Base-by-base conservation (phyloP, 169 alveolate genomes). In the Babesia ovata region DNA sequence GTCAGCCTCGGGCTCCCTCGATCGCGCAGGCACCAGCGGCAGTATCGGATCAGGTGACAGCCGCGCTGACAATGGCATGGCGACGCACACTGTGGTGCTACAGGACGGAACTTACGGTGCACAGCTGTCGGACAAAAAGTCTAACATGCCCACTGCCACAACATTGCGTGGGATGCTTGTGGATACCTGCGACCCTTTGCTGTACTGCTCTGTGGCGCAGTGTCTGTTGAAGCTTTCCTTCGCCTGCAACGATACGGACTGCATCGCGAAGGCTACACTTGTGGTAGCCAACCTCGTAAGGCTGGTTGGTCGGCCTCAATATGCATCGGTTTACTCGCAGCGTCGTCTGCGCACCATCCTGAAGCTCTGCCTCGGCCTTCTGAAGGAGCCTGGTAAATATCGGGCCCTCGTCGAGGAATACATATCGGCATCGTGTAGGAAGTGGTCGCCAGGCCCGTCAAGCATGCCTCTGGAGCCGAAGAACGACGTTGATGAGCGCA, bases 61-160 rank as follows among this genome's bases (percentile, higher is more conserved):
- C 42, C 59, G 62, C n/a, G 19, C 4, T 17, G 50, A 45, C n/a
- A 16, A 17, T 16, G 16, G 48, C 7, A 22, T 33, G 28, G 72
- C 85, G 39, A 66, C 93, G 9, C 95, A 91, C 70, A 96, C 99
- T n/a, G 97, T 95, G 6, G 93, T 95, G n/a, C 77, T 96, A 65
- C 96, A 95, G 16, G 99, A 97, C 91, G 99, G 99, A 14, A 95
- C 98, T 29, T 96, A 96, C 85, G 98, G 98, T 10, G 94, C 98
- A 7, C 95, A 94, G 63, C 92, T 94, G 4, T 70, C 91, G 17
- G 70, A 29, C 42, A 73, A 72, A 56, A 10, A 8, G 10, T 0
- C n/a, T 16, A 59, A 42, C 13, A 48, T 49, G 14, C 36, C 45
- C 17, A 22, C 50, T 8, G 46, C 36, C 12, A 24, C 46, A 42